A percentile compares a stretch with the other conserved stretches of the same genome.
Conservation (phyloP, 1,284 basidiomycete genomes). For the Neonothopanus nambi region DNA sequence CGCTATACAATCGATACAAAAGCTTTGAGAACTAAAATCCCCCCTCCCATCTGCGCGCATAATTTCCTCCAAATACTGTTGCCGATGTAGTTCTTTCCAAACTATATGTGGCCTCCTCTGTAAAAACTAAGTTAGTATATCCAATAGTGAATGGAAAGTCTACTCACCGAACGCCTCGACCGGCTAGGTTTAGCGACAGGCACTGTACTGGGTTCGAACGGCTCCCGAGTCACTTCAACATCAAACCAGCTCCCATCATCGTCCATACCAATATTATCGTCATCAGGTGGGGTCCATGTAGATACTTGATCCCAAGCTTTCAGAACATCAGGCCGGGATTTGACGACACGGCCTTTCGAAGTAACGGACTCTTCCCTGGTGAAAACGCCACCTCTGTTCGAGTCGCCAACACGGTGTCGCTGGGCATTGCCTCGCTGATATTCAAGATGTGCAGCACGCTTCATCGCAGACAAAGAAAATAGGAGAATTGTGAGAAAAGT, state of each 20-base stretch:
- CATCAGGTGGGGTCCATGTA: background rate
- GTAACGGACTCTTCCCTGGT: too few species aligned
- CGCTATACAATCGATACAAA: background rate
- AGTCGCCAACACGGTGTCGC: too few species aligned
- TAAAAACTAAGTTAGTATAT: background rate
- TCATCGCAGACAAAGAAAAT: too few species aligned
- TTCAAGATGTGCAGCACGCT: too few species aligned
- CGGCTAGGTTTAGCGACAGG: background rate
- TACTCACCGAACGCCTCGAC: background rate
- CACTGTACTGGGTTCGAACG: background rate
- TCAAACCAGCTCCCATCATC: too few species aligned
- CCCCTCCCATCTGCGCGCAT: background rate
- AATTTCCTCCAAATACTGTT: background rate
- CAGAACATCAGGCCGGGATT: too few species aligned
- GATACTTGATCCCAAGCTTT: background rate
- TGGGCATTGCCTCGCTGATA: too few species aligned
- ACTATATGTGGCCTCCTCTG: background rate
- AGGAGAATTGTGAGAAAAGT: too few species aligned
- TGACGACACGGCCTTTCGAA: too few species aligned
- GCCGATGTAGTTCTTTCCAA: background rate
- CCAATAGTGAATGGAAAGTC: background rate
- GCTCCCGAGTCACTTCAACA: background rate
- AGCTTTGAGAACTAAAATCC: background rate
- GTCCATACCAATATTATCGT: background rate
- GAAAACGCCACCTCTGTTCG: too few species aligned